Conservation (phyloP, 345 rosid species). For the Cardamine resedifolia region DNA sequence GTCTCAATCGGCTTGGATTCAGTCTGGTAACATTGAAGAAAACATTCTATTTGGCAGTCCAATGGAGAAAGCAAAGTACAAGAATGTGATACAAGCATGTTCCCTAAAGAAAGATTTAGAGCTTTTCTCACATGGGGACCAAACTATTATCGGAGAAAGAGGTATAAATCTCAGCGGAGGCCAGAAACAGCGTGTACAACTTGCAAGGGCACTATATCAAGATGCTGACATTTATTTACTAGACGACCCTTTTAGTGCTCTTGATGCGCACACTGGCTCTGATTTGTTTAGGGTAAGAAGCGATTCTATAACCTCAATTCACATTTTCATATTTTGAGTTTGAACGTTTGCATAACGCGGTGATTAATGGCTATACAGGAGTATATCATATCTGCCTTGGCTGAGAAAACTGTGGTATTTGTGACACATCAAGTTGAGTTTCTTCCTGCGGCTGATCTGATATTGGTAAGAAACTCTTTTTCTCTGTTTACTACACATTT, state of each 20-base stretch:
- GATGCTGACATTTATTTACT: conserved; percentile 97
- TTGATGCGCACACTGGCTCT: conserved; percentile 98
- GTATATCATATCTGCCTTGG: conserved; percentile 84
- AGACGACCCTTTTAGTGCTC: conserved; percentile 99
- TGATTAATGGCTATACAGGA: conserved; percentile 72
- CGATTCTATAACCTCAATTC: background rate
- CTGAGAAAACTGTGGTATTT: conserved; percentile 80
- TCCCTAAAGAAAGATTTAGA: conserved; percentile 92
- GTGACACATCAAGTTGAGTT: conserved; percentile 99
- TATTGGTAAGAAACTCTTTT: conserved; percentile 65
- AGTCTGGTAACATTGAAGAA: conserved; percentile 98
- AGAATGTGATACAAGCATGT: conserved; percentile 91
- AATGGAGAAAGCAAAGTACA: conserved; percentile 89
- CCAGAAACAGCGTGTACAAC: conserved; percentile 98
- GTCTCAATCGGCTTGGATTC: conserved; percentile 99
- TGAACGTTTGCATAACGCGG: conserved; percentile 14
- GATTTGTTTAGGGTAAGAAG: conserved; percentile 85
- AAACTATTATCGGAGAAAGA: conserved; percentile 98
- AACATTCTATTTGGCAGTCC: conserved; percentile 97
- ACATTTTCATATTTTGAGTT: conserved; percentile 3
- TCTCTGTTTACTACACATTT: conserved; percentile 1
- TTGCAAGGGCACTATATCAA: conserved; percentile 98
- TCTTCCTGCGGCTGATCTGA: conserved; percentile 90
- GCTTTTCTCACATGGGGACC: conserved; percentile 98
- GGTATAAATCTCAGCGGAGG: conserved; percentile 99